A percentile compares a stretch with the other conserved stretches of the same genome.
Conservation (phyloP, 257 asterid genomes). For the Scutellaria minor region DNA sequence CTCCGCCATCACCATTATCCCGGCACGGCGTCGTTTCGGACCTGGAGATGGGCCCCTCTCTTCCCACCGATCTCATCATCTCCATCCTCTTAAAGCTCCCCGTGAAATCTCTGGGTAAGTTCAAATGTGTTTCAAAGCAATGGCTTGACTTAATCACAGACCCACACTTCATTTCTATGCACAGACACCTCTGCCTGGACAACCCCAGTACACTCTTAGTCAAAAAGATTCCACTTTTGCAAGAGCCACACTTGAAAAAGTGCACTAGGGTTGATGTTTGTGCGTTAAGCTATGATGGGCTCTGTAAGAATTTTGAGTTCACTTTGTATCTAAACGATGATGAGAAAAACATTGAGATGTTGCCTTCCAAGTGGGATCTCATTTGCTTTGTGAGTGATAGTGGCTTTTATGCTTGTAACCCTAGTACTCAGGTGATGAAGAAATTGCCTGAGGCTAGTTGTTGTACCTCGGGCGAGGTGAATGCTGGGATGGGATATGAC, state of each 20-base stretch:
- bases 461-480: conserved; percentile 58
- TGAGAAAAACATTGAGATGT: conserved; percentile 48
- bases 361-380: conserved; percentile 62
- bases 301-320: conserved; percentile 47
- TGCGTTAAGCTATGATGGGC: conserved; percentile 49
- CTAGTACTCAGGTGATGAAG: conserved; percentile 50
- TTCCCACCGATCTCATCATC: conserved; percentile 52
- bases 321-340: conserved; percentile 42
- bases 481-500: conserved; percentile 62
- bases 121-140: conserved; percentile 59
- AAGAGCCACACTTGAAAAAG: conserved; percentile 38
- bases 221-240: conserved; percentile 40
- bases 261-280: conserved; percentile 51
- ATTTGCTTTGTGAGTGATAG: conserved; percentile 55
- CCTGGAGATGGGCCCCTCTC: conserved; percentile 31
- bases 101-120: conserved; percentile 53
- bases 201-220: conserved; percentile 47
- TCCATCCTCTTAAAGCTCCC: conserved; percentile 55
- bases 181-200: conserved; percentile 36
- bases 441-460: conserved; percentile 59
- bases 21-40: conserved; percentile 38
- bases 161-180: conserved; percentile 43
- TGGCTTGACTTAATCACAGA: conserved; percentile 53
- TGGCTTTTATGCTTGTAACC: conserved; percentile 62
- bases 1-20: conserved; percentile 22